Conservation (phyloP, 441 rosid genomes). For the Euphorbia corollata region DNA sequence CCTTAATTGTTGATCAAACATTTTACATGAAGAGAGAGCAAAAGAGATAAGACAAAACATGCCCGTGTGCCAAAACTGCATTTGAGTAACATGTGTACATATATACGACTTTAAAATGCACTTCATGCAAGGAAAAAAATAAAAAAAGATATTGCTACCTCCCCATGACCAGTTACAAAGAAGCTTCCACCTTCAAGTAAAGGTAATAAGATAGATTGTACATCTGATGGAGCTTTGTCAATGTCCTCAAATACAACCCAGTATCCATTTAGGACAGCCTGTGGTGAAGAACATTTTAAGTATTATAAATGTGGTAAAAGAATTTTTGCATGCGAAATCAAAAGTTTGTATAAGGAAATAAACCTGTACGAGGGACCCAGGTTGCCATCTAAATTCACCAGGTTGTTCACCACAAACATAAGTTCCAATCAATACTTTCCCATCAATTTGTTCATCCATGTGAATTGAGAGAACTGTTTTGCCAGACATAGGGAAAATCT, state of each 20-base stretch:
- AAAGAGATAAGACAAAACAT: not conserved
- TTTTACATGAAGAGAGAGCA: not conserved
- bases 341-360: constrained; percentile 20
- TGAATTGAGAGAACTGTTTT: constrained; percentile 65
- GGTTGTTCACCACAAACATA: constrained; percentile 94
- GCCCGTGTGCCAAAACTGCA: not conserved
- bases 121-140: constrained; percentile 1
- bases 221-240: constrained; percentile 91
- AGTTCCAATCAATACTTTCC: constrained; percentile 84
- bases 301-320: constrained; percentile 3
- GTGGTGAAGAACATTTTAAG: constrained; percentile 21
- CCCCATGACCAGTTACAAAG: constrained; percentile 67
- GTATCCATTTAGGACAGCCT: constrained; percentile 76
- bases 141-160: constrained; percentile 38
- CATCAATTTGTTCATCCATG: constrained; percentile 99
- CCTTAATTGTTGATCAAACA: constrained; percentile 14
- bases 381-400: constrained; percentile 98
- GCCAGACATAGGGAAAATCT: constrained; percentile 12
- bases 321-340: constrained; percentile 15
- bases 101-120: not conserved
- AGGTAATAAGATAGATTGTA: constrained; percentile 72
- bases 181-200: constrained; percentile 72
- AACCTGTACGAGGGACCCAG: constrained; percentile 96
- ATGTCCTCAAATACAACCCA: constrained; percentile 98
- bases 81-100: not conserved